Evolutionary conservation across 148 eudicot species (phyloP).

Genomic region (Rhododendron kiyosumense): DNA sequence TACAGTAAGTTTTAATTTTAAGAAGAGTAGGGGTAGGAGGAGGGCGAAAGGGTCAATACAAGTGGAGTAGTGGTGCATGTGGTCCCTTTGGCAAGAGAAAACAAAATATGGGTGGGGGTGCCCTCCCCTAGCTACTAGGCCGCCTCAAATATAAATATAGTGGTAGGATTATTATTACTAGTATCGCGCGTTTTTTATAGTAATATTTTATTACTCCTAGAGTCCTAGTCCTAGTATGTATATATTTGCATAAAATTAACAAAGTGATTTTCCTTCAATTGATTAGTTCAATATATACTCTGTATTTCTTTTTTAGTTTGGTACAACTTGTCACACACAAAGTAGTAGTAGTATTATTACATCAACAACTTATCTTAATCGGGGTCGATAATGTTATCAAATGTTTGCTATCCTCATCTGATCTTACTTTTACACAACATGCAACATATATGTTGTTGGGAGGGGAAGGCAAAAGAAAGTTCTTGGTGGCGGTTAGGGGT

Average conservation of each 20-base stretch:
- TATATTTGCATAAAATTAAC: neutral
- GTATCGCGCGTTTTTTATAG: neutral
- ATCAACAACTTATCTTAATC: neutral
- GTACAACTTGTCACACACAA: neutral
- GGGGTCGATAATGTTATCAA: neutral
- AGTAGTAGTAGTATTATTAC: neutral
- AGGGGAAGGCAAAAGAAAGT: too few relatives aligned
- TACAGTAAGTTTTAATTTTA: neutral
- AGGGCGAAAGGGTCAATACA: neutral
- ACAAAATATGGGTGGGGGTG: neutral
- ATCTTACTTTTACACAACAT: neutral
- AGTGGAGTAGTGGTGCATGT: neutral
- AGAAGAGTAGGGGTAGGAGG: neutral
- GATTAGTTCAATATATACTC: neutral
- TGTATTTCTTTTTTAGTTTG: neutral
- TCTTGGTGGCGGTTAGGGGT: too few relatives aligned
- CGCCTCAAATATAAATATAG: neutral
- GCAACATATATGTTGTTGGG: neutral
- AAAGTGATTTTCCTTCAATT: neutral
- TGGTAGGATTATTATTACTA: neutral
- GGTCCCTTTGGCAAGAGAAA: neutral
- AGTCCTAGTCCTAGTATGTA: too few relatives aligned
- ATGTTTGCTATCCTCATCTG: neutral
- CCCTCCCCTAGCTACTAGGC: neutral
- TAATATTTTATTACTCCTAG: too few relatives aligned